These are phyloP conservation scores for Hypoxylon sp. DNA, from an alignment of 2,329 filamentous ascomycete species.

Conservation along the genomic window DNA sequence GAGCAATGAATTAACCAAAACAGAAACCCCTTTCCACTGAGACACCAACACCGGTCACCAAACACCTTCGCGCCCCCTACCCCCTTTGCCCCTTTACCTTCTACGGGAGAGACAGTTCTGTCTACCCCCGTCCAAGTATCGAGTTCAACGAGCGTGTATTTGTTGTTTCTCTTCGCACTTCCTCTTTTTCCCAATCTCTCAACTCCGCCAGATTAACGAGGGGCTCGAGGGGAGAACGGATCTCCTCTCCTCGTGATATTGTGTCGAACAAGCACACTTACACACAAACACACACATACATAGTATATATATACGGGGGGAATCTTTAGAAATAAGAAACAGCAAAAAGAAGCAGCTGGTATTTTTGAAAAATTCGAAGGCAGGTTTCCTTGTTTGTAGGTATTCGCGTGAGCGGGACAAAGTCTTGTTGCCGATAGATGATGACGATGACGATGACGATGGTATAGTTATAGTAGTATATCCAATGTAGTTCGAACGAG, in stretches of 20 bases:
- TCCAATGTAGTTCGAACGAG: slow-evolving; percentile 18
- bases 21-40: slow-evolving; percentile 32
- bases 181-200: background rate
- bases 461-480: slow-evolving; percentile 19
- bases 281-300: slow-evolving; percentile 6
- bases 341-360: slow-evolving; percentile 33
- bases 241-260: background rate
- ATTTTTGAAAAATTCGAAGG: slow-evolving; percentile 4
- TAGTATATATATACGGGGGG: slow-evolving; percentile 15
- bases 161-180: slow-evolving; percentile 1
- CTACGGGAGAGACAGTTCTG: slow-evolving; percentile 15
- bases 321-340: slow-evolving; percentile 5
- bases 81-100: slow-evolving; percentile 10
- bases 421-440: slow-evolving; percentile 47
- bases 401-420: slow-evolving; percentile 54
- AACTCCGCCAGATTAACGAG: slow-evolving; percentile 19
- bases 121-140: slow-evolving; percentile 13
- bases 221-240: slow-evolving; percentile 2
- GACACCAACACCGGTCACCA: slow-evolving; percentile 37
- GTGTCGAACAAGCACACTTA: background rate
- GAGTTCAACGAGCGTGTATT: slow-evolving; percentile 22
- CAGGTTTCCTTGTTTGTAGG: slow-evolving; percentile 7
- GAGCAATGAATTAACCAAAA: slow-evolving; percentile 20
- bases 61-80: slow-evolving; percentile 39
- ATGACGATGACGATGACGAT: slow-evolving; percentile 4